phyloP scores from a whole-genome alignment of 257 asterid species.

The Solanum chmielewskii region DNA sequence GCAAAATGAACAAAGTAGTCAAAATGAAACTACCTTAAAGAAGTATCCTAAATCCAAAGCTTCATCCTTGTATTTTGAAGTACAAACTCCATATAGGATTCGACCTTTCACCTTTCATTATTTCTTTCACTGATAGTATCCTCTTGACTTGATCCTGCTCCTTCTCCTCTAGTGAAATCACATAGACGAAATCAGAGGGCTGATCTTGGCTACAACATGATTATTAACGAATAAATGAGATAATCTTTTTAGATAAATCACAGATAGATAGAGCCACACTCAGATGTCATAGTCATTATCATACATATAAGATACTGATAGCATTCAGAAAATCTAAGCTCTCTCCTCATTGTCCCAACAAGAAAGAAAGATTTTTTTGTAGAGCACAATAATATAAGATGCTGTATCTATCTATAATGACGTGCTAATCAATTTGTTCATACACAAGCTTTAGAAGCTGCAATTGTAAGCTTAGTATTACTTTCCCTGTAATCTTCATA shows the following conservation, averaged over 20 bases:
- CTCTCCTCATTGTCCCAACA: background rate
- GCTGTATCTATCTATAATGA: background rate
- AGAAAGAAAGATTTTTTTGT: background rate
- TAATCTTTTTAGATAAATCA: background rate
- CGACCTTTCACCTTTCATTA: slow-evolving; percentile 23
- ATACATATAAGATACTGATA: background rate
- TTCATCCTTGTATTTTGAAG: slow-evolving; percentile 63
- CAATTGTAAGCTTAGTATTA: background rate
- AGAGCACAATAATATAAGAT: background rate
- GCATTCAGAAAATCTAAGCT: background rate
- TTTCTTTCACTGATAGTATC: slow-evolving; percentile 45
- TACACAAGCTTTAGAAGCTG: background rate
- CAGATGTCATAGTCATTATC: background rate
- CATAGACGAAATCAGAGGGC: slow-evolving; percentile 73
- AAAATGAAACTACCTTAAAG: slow-evolving; percentile 34
- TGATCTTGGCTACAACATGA: slow-evolving; percentile 48
- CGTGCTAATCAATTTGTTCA: background rate
- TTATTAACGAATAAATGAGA: background rate
- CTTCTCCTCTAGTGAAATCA: slow-evolving; percentile 60
- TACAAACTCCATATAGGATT: slow-evolving; percentile 52
- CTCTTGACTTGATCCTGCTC: slow-evolving; percentile 53
- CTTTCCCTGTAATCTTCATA: background rate
- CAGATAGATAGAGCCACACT: background rate
- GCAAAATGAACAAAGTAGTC: too few species aligned
- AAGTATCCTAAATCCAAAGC: slow-evolving; percentile 51